These are phyloP conservation scores for Chaetomium sp. DNA, from an alignment of 2,329 filamentous ascomycete species.

Conservation along the genomic window DNA sequence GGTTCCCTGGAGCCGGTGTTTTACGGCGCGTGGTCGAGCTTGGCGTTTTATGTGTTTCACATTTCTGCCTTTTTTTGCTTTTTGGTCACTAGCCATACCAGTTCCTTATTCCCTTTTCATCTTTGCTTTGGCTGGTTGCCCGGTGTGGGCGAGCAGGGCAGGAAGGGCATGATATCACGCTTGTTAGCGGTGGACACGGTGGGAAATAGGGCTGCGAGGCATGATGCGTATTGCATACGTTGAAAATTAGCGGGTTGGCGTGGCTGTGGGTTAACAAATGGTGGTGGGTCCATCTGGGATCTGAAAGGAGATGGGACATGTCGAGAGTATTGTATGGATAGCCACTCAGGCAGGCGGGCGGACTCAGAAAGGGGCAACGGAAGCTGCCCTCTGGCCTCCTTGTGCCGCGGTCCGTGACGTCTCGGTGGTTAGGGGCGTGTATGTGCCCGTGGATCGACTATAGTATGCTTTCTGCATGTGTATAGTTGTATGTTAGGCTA, in stretches of 20 bases:
- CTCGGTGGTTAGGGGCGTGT: conserved; percentile 10
- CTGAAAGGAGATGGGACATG: not conserved
- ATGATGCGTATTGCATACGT: not conserved
- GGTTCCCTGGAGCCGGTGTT: not conserved
- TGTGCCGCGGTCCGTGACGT: not conserved
- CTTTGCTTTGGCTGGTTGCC: not conserved
- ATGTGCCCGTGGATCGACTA: conserved; percentile 10
- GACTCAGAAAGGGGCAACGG: not conserved
- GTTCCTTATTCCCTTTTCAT: not conserved
- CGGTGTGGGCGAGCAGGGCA: not conserved
- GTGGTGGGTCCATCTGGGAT: not conserved
- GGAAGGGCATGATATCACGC: not conserved
- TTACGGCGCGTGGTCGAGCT: not conserved
- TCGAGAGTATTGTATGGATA: not conserved
- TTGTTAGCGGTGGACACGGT: not conserved
- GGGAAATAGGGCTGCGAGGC: not conserved
- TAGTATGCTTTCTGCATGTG: conserved; percentile 24
- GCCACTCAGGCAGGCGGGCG: not conserved
- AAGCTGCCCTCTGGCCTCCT: not conserved
- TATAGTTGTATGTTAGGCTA: conserved; percentile 25
- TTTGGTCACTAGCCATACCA: not conserved
- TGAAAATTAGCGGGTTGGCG: not conserved
- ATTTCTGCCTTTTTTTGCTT: not conserved
- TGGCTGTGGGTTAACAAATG: not conserved
- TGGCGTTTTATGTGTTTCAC: conserved; percentile 1